These are phyloP conservation scores for Barnettozyma salicaria DNA, from an alignment of 805 yeast species.

Conservation along the genomic window DNA sequence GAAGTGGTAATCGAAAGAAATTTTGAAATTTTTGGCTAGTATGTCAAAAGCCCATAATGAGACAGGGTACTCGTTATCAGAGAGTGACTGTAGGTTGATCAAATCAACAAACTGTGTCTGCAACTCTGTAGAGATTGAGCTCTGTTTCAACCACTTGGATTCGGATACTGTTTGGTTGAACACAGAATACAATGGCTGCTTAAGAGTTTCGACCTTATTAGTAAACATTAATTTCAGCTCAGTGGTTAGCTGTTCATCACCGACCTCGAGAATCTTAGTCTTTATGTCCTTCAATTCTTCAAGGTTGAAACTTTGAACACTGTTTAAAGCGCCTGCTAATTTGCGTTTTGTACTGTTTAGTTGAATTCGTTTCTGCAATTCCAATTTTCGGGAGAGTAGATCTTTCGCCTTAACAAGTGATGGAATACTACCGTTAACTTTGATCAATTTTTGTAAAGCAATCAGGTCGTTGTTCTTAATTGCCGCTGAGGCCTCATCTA, in stretches of 20 bases:
- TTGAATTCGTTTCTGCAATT: background rate
- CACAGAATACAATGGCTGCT: slow-evolving; percentile 5
- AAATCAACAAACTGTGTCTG: slow-evolving; percentile 9
- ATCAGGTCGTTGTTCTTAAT: slow-evolving; percentile 14
- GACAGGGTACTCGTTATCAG: slow-evolving; percentile 28
- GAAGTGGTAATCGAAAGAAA: slow-evolving; percentile 52
- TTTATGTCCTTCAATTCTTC: slow-evolving; percentile 10
- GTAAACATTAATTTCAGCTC: slow-evolving; percentile 7
- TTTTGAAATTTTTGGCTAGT: slow-evolving; percentile 38
- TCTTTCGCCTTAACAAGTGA: slow-evolving; percentile 15
- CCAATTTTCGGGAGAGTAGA: slow-evolving; percentile 7
- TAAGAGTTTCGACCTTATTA: slow-evolving; percentile 9
- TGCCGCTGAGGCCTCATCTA: slow-evolving; percentile 12
- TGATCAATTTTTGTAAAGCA: slow-evolving; percentile 22
- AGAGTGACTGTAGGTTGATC: slow-evolving; percentile 17
- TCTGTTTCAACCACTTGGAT: slow-evolving; percentile 18
- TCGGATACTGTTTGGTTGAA: slow-evolving; percentile 11
- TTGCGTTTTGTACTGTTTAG: slow-evolving; percentile 1
- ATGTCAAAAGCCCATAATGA: slow-evolving; percentile 47
- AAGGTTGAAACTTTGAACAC: slow-evolving; percentile 13
- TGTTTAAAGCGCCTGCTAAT: background rate
- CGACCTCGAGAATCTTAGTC: slow-evolving; percentile 1
- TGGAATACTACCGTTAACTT: slow-evolving; percentile 16
- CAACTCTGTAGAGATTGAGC: slow-evolving; percentile 1
- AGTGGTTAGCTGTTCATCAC: background rate